A percentile compares a stretch with the other conserved stretches of the same genome.
Evolutionary conservation across 2,329 filamentous ascomycete genomes (phyloP).

Genomic region (Colletotrichum higginsianum): DNA sequence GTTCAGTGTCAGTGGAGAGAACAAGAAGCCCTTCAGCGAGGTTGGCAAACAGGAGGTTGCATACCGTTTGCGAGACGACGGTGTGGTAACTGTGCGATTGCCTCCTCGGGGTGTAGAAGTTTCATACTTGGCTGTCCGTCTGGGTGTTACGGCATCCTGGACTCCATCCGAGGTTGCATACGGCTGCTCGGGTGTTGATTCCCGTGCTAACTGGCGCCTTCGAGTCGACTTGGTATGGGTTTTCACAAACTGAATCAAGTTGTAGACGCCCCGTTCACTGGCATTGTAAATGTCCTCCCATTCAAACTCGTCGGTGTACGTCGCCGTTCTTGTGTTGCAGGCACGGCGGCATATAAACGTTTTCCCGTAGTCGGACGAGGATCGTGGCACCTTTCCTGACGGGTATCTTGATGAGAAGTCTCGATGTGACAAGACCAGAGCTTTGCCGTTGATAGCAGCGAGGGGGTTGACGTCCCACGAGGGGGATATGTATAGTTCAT

Average conservation of each 20-base stretch:
- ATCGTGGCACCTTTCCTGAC: slow-evolving; percentile 80
- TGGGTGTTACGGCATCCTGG: slow-evolving; percentile 43
- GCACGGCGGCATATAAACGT: slow-evolving; percentile 91
- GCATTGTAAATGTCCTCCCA: slow-evolving; percentile 90
- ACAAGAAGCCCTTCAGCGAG: neutral
- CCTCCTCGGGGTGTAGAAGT: slow-evolving; percentile 34
- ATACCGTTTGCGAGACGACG: slow-evolving; percentile 71
- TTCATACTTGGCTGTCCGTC: slow-evolving; percentile 42
- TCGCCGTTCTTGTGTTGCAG: slow-evolving; percentile 89
- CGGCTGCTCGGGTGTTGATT: slow-evolving; percentile 49
- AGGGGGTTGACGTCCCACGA: slow-evolving; percentile 91
- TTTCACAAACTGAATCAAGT: slow-evolving; percentile 77
- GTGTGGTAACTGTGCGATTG: slow-evolving; percentile 29
- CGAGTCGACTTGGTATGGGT: slow-evolving; percentile 80
- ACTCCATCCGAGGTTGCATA: slow-evolving; percentile 49
- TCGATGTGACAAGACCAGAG: slow-evolving; percentile 81
- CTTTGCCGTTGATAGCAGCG: slow-evolving; percentile 91
- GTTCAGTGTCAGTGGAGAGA: neutral
- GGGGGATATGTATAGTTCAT: slow-evolving; percentile 92
- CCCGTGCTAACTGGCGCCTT: slow-evolving; percentile 55
- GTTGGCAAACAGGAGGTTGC: neutral
- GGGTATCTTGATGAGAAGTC: slow-evolving; percentile 80
- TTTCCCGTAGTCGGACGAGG: slow-evolving; percentile 83
- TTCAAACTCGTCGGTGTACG: slow-evolving; percentile 90
- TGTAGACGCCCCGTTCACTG: slow-evolving; percentile 74